phyloP scores from a whole-genome alignment of 345 rosid species.

The Salix koriyanagi region DNA sequence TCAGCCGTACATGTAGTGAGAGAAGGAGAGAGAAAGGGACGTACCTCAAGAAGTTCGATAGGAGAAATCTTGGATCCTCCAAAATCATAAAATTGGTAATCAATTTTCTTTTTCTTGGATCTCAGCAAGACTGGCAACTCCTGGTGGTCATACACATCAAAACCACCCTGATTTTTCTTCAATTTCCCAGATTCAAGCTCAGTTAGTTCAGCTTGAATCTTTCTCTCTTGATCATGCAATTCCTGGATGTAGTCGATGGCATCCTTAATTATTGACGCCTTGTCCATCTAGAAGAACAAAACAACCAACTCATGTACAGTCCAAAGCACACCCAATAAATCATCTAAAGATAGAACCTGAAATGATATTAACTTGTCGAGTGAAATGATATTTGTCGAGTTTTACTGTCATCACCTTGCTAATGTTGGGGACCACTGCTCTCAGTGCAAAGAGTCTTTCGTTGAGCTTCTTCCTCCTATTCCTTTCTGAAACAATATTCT shows the following conservation, averaged over 20 bases:
- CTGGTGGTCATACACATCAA: constrained; percentile 45
- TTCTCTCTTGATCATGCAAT: constrained; percentile 68
- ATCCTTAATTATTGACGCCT: constrained; percentile 95
- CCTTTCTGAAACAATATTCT: constrained; percentile 85
- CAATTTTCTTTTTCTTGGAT: constrained; percentile 64
- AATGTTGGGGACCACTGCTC: constrained; percentile 93
- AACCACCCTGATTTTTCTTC: constrained; percentile 31
- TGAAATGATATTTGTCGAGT: not conserved
- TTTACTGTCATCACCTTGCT: constrained; percentile 48
- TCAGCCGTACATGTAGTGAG: no score
- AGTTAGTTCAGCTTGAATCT: constrained; percentile 61
- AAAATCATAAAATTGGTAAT: constrained; percentile 38
- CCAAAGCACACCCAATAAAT: not conserved
- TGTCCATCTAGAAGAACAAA: constrained; percentile 70
- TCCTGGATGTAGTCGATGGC: constrained; percentile 87
- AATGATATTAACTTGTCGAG: not conserved
- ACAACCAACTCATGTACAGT: not conserved
- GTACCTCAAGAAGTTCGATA: constrained; percentile 62
- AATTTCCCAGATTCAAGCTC: constrained; percentile 61
- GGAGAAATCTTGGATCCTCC: constrained; percentile 41
- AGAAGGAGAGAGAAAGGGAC: not conserved
- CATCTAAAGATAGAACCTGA: not conserved
- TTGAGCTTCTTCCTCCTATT: constrained; percentile 87
- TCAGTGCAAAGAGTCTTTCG: constrained; percentile 77
- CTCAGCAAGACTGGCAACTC: constrained; percentile 54